A percentile compares a stretch with the other conserved stretches of the same genome.
Evolutionary conservation across 202 grass and related monocot genomes (phyloP).

Genomic region (Hordeum pubiflorum): DNA sequence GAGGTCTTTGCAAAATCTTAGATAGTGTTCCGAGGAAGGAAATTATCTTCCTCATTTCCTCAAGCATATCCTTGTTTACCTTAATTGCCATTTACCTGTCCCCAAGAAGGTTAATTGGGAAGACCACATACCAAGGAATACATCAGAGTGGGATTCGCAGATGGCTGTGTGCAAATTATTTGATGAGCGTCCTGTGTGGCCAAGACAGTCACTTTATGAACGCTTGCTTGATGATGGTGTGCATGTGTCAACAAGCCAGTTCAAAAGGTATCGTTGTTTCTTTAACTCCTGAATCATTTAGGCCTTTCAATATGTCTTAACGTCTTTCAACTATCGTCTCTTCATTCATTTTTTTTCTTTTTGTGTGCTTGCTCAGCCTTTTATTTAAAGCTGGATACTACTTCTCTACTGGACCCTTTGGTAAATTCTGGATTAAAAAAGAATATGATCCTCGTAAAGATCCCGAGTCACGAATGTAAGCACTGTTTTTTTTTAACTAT

Average conservation of each 20-base stretch:
- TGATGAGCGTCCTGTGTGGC: constrained; percentile 83
- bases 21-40: constrained; percentile 9
- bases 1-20: neutral
- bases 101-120: constrained; percentile 78
- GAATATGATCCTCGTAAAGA: constrained; percentile 89
- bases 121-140: constrained; percentile 57
- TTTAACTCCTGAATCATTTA: constrained; percentile 21
- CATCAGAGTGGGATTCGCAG: constrained; percentile 61
- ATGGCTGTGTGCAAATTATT: constrained; percentile 85
- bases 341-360: constrained; percentile 15
- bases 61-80: constrained; percentile 24
- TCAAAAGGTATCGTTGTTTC: constrained; percentile 63
- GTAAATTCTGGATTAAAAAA: constrained; percentile 89
- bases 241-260: constrained; percentile 59
- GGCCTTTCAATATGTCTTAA: constrained; percentile 9
- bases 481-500: neutral
- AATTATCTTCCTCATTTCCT: neutral
- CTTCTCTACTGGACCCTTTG: constrained; percentile 82
- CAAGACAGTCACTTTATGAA: constrained; percentile 81
- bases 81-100: constrained; percentile 45
- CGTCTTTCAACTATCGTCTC: neutral
- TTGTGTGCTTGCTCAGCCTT: constrained; percentile 48
- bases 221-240: constrained; percentile 52
- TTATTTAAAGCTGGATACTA: constrained; percentile 96
- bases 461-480: constrained; percentile 83